phyloP scores from a whole-genome alignment of 768 basidiomycete species.

The Dacryopinax spathularia region DNA sequence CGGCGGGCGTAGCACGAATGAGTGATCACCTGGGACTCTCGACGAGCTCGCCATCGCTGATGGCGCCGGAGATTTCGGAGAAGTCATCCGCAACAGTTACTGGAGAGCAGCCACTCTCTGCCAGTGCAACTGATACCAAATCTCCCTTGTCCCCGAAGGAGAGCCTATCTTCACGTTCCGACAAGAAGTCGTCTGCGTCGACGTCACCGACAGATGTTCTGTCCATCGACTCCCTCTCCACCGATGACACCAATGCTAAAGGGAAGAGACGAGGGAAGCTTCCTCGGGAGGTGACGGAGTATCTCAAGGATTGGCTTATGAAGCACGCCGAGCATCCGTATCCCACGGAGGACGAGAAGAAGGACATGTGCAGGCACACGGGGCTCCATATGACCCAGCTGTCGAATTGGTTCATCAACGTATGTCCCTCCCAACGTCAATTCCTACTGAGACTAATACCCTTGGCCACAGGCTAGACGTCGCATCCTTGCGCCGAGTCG shows the following conservation, averaged over 20 bases:
- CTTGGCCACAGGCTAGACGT: neutral
- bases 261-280: conserved; percentile 49
- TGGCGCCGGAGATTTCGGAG: no score
- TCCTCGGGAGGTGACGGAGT: conserved; percentile 81
- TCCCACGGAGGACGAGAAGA: conserved; percentile 81
- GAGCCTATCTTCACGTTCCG: neutral
- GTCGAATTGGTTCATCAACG: conserved; percentile 90
- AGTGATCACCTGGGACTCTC: no score
- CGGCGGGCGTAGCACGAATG: no score
- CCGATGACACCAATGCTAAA: neutral
- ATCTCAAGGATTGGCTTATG: conserved; percentile 76
- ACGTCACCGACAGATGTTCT: neutral
- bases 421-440: no score
- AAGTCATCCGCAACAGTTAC: neutral
- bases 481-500: neutral
- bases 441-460: no score
- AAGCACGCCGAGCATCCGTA: conserved; percentile 82
- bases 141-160: neutral
- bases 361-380: conserved; percentile 71
- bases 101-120: no score
- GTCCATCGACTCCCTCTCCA: neutral
- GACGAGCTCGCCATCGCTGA: no score
- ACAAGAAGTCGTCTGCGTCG: neutral
- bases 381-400: conserved; percentile 81
- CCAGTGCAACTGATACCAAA: neutral